phyloP scores from a whole-genome alignment of 805 yeast species.

The Torulaspora microellipsoides region DNA sequence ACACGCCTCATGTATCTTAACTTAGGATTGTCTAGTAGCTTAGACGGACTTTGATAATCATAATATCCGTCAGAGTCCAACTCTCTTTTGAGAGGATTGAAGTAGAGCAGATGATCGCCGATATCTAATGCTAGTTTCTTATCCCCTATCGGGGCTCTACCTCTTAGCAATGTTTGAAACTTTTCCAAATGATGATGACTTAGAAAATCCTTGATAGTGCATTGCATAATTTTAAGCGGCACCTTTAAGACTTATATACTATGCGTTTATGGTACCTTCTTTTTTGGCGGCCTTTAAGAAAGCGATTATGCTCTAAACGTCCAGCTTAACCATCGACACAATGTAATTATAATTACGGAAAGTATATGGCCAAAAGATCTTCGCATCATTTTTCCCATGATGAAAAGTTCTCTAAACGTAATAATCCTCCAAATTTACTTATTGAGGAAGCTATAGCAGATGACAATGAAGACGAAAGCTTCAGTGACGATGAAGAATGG shows the following conservation, averaged over 20 bases:
- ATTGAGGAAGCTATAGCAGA: conserved; percentile 1
- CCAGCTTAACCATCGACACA: neutral
- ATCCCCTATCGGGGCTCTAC: conserved; percentile 2
- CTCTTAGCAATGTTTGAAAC: conserved; percentile 5
- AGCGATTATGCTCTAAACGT: no score
- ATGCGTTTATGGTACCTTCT: no score
- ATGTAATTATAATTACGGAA: neutral
- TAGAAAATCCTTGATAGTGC: conserved; percentile 5
- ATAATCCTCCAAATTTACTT: neutral
- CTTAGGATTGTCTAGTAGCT: conserved; percentile 12
- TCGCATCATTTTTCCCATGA: neutral
- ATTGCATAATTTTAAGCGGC: neutral
- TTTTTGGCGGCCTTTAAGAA: no score
- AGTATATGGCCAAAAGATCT: conserved; percentile 4
- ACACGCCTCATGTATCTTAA: conserved; percentile 51
- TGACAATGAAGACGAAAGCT: conserved; percentile 3
- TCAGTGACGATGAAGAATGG: conserved; percentile 24
- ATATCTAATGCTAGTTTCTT: conserved; percentile 24
- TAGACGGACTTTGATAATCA: conserved; percentile 62
- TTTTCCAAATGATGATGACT: conserved; percentile 6
- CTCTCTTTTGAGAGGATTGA: conserved; percentile 49
- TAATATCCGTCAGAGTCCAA: conserved; percentile 78
- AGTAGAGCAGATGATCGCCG: conserved; percentile 66
- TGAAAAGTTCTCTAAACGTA: neutral
- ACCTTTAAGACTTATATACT: no score